A percentile compares a stretch with the other conserved stretches of the same genome.
These are phyloP conservation scores for Elsinoe ampelina DNA, from an alignment of 2,329 filamentous ascomycete genomes.

Conservation along the genomic window DNA sequence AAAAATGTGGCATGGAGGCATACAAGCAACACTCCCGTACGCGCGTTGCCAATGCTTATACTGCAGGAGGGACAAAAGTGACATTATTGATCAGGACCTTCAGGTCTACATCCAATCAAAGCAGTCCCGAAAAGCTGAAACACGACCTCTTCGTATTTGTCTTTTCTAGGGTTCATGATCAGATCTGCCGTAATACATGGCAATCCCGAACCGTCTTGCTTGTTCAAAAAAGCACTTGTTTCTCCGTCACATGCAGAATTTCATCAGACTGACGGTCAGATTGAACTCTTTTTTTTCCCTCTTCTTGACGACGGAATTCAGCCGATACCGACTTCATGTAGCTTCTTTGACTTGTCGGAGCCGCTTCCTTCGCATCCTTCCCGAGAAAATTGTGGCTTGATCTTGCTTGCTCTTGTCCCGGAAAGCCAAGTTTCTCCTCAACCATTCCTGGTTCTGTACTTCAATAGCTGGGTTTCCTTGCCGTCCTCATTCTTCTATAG, in stretches of 20 bases:
- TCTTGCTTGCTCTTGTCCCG: slow-evolving; percentile 2
- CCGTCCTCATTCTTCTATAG: too few relatives aligned
- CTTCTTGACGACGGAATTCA: neutral
- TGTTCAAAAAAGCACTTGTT: neutral
- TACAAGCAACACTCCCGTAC: neutral
- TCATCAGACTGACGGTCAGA: slow-evolving; percentile 5
- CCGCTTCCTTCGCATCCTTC: neutral
- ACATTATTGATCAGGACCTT: too few relatives aligned
- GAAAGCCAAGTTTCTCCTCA: neutral
- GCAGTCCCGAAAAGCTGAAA: neutral
- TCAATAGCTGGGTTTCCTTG: neutral
- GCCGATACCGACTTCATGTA: neutral
- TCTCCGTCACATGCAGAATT: neutral
- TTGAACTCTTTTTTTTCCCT: neutral
- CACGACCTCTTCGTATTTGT: neutral
- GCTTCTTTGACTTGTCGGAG: too few relatives aligned
- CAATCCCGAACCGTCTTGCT: neutral
- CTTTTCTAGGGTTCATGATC: neutral
- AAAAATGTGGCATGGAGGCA: neutral
- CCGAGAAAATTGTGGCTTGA: neutral
- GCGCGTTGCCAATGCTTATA: slow-evolving; percentile 8
- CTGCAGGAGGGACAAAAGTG: neutral
- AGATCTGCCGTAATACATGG: neutral
- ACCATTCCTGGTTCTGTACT: neutral
- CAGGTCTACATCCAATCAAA: neutral